These are phyloP conservation scores for Crithidia sp. DNA, from an alignment of 208 protist species.

Conservation along the genomic window DNA sequence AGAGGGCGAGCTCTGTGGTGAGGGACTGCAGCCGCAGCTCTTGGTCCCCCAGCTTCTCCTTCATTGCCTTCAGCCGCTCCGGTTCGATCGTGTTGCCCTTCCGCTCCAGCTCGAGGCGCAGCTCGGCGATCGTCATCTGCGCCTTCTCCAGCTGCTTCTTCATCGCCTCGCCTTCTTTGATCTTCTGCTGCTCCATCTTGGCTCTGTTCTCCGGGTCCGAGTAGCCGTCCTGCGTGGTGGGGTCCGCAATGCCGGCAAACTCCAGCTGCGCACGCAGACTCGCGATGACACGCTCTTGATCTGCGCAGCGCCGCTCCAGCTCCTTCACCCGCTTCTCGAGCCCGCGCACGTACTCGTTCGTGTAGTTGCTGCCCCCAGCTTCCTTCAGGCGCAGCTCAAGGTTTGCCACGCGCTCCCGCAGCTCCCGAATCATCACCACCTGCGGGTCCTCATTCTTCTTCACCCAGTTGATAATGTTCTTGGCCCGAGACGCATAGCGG, in stretches of 20 bases:
- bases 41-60: conserved; percentile 33
- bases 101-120: conserved; percentile 52
- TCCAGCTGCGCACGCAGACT: conserved; percentile 53
- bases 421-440: conserved; percentile 55
- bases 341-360: conserved; percentile 67
- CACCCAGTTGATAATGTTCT: conserved; percentile 93
- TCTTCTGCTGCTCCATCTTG: conserved; percentile 26
- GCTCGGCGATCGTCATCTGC: conserved; percentile 41
- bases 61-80: conserved; percentile 36
- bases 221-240: conserved; percentile 38
- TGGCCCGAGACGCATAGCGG: conserved; percentile 89
- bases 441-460: conserved; percentile 93
- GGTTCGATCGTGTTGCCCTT: conserved; percentile 25
- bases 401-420: conserved; percentile 62
- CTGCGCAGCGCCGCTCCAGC: conserved; percentile 58
- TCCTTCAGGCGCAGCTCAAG: conserved; percentile 68
- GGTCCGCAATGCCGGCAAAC: conserved; percentile 45
- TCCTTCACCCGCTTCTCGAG: conserved; percentile 40
- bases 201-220: conserved; percentile 14
- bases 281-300: conserved; percentile 63
- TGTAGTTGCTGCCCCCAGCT: conserved; percentile 61
- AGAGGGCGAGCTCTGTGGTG: conserved; percentile 16
- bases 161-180: conserved; percentile 35
- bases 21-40: conserved; percentile 15
- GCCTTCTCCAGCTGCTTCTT: conserved; percentile 44